phyloP scores from a whole-genome alignment of 2,329 filamentous ascomycete genomes.

The Septoria linicola region DNA sequence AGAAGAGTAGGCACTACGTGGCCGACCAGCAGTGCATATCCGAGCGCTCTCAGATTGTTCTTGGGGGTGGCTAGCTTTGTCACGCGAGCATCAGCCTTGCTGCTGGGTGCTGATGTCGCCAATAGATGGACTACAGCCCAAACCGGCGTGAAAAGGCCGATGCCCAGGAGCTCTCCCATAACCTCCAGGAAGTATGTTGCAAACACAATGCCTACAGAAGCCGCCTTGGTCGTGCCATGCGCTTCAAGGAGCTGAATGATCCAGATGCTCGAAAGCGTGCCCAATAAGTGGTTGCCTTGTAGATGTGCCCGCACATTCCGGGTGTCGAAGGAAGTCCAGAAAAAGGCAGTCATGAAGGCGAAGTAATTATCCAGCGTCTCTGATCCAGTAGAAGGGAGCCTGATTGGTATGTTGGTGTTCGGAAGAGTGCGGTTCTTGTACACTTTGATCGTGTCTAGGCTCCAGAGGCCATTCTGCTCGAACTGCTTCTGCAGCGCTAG shows the following conservation, averaged over 20 bases:
- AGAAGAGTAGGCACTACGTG: constrained; percentile 26
- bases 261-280: constrained; percentile 25
- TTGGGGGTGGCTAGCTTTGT: constrained; percentile 7
- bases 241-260: constrained; percentile 27
- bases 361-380: constrained; percentile 26
- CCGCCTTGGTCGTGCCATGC: constrained; percentile 15
- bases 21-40: constrained; percentile 24
- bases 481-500: constrained; percentile 24
- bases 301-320: constrained; percentile 26
- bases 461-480: constrained; percentile 26
- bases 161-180: constrained; percentile 27
- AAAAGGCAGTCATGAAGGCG: constrained; percentile 28
- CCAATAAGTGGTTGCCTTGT: constrained; percentile 26
- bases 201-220: constrained; percentile 11
- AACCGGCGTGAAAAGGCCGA: constrained; percentile 26
- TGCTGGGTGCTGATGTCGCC: constrained; percentile 11
- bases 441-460: constrained; percentile 16
- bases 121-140: constrained; percentile 27
- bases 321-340: constrained; percentile 23
- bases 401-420: constrained; percentile 26
- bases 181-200: constrained; percentile 25
- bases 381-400: constrained; percentile 22
- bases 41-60: constrained; percentile 20
- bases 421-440: constrained; percentile 23
- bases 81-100: constrained; percentile 5